Evolutionary conservation across 1,284 basidiomycete species (phyloP), one percentile per base, ranked within the genome.

Genomic region (Vanrija sp.): DNA sequence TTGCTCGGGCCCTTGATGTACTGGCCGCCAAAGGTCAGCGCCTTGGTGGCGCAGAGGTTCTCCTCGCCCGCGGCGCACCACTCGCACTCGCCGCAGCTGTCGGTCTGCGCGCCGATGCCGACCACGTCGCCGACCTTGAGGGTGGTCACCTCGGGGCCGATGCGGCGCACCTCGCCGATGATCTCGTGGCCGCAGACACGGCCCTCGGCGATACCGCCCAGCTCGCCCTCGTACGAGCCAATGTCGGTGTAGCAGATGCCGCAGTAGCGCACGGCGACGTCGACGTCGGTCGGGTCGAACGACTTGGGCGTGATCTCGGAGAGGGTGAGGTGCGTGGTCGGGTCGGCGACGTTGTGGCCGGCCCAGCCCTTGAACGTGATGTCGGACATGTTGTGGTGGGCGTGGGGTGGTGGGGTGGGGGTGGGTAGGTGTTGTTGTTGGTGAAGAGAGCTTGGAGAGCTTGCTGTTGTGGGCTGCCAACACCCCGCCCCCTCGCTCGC

Each of bases 31-130:
- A 49, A 53, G 27, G 54, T 56, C 27, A 19, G 22, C 16, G 45
- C 41, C 41, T 18, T 14, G 14, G 27, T 37, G 2, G 19, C 2
- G 42, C 54, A 56, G 24, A 25, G 46, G 16, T 48, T 39, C 23
- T 50, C 55, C n/a, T 57, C 36, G 25, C 75, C 62, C n/a, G 64
- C 60, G 43, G 72, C 65, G 69, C 80, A 81, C 15, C 71, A 68
- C 6, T 57, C 51, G 62, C 79, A 80, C 50, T 70, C 58, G 44
- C 65, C 53, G 63, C 77, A 78, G 16, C 61, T 67, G 59, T 78
- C 78, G 51, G 71, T 73, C 63, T 80, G 79, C 2, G 79, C 79
- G 23, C 79, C 80, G 22, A 81, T 73, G 48, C 79, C 79, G 45
- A 75, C 78, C 4, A 76, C 60, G 59, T 80, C 77, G 44, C 79